Evolutionary conservation across 2,329 filamentous ascomycete genomes (phyloP), one percentile per base, ranked within the genome.

Genomic region (Calonectria pseudoturangicola): DNA sequence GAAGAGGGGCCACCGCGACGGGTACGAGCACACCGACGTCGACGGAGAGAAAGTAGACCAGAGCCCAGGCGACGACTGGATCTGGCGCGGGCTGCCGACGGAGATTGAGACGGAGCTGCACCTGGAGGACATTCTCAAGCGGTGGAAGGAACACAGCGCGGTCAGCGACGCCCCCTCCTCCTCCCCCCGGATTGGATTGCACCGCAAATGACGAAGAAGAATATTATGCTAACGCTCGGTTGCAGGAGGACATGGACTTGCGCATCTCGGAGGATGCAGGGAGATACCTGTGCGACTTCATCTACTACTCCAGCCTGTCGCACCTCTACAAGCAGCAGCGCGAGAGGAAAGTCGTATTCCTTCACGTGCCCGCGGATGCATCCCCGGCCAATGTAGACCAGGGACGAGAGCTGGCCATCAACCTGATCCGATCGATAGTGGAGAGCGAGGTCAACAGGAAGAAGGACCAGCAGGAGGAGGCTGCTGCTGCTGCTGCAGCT

Each of bases 241-340:
- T 39, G 10, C 68, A 86, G 86, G 78, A 82, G 51, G 81, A 84
- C 54, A 75, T 83, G 63, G 87, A 89, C 74, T 81, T 92, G 9
- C 88, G 90, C 39, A 85, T 93, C 47, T 95, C 93, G 0, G 88
- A 92, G 51, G 92, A 96, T 76, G 91, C 94, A 0, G 94, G 94
- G 3, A 89, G 89, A 25, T 96, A 93, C 82, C 86, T 95, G 18
- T 96, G 94, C 83, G 94, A 96, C 81, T 96, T 94, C 80, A 95
- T 93, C 76, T 94, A 93, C 82, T 95, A 92, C 83, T 91, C 90
- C 8, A 93, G 91, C 73, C 82, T 95, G 76, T 87, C 92, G 25
- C 85, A 91, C 71, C 83, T 91, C 43, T 86, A 85, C 77, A 89
- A 88, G 79, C 82, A 85, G 58, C 79, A 85, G 54, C 81, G 86